Conservation (phyloP, 2,329 filamentous ascomycete species). For the Calonectria multiphialidica region DNA sequence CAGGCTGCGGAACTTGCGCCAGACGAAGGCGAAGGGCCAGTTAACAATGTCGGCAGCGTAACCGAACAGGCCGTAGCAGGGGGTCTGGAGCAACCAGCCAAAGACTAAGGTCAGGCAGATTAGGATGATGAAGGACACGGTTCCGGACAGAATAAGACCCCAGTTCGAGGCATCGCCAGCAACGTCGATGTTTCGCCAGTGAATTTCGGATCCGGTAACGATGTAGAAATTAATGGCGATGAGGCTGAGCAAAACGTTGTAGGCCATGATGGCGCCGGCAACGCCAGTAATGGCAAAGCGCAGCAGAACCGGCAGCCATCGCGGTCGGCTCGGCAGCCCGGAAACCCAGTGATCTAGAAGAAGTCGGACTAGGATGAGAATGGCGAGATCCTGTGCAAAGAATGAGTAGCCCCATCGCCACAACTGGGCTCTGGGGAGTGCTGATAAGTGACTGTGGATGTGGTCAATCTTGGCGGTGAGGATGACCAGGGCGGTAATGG, state of each 20-base stretch:
- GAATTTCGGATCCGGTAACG: background rate
- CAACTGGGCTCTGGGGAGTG: background rate
- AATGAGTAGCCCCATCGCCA: conserved; percentile 3
- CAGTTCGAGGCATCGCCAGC: background rate
- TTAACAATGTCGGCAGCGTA: background rate
- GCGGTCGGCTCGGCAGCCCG: background rate
- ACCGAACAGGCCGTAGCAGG: background rate
- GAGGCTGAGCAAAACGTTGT: background rate
- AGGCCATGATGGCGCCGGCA: background rate
- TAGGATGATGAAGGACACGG: background rate
- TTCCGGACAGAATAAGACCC: background rate
- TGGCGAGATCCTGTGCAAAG: background rate
- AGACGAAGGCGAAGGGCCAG: background rate
- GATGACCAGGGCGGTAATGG: background rate
- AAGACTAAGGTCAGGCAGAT: background rate
- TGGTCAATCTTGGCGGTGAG: background rate
- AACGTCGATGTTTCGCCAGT: background rate
- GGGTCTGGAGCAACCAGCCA: background rate
- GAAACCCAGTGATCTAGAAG: background rate
- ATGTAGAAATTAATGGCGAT: background rate
- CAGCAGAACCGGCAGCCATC: background rate
- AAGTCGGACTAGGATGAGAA: background rate
- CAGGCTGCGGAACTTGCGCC: background rate
- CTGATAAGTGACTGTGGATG: background rate
- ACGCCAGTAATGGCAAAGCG: background rate